Base-by-base conservation (phyloP, 2,329 filamentous ascomycete species). In the Escovopsis sp. region DNA sequence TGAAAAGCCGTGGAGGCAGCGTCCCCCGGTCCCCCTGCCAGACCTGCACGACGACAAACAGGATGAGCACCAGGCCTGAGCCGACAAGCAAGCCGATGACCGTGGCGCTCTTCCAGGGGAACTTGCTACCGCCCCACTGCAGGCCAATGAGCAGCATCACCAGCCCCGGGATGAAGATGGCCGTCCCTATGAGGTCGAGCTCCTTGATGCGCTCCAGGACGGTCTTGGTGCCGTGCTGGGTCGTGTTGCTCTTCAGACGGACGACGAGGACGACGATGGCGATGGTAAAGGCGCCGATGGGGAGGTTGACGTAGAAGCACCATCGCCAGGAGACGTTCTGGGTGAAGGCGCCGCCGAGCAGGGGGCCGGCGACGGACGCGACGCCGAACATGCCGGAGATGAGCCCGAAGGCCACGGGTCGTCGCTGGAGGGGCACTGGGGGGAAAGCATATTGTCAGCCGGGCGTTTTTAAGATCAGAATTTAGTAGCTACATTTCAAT, bases 321-420 rank as follows among this genome's bases (percentile, higher is more conserved):
- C 66, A 70, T 18, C 66, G 54, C 67, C 67, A 70, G 8, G 62
- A 63, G 3, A 56, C 52, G 16, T 62, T 53, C 19, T 69, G 59
- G 2, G 66, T 65, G 27, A 70, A 66, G 6, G 49, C 65, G 15
- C 66, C 66, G 5, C 66, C 66, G 5, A 68, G 51, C 12, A 71
- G 47, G 7, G 67, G 67, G 0, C 66, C 67, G 3, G 61, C 60
- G 6, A 70, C 64, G 19, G 54, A 58, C 29, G 68, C 68, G 34
- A 76, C 60, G 13, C 70, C 71, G 52, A 65, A 74, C 56, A 72
- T 69, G 34, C 60, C 65, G 10, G 65, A 66, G 28, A 73, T 59
- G 28, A 72, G 48, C 18, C 69, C 70, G 36, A 70, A 70, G 17
- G 65, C 68, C 21, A 69, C 51, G 7, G 64, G 70, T 23, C 70